Conservation (phyloP, 768 basidiomycete genomes). For the Leucogyrophana mollusca region DNA sequence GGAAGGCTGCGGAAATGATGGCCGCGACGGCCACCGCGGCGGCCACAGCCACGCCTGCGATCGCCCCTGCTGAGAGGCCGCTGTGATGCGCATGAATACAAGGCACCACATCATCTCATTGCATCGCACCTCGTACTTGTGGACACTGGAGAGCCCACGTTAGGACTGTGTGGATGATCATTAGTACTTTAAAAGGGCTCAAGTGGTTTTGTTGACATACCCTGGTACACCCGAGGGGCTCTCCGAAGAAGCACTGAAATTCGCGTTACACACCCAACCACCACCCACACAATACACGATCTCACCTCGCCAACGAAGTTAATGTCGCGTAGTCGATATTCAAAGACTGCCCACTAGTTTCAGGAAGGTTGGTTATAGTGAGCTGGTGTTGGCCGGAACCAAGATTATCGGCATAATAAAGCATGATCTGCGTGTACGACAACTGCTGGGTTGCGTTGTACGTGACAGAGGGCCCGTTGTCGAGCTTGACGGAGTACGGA, state of each 20-base stretch:
- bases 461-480: constrained; percentile 19
- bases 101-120: constrained; percentile 12
- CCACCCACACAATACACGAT: too few relatives aligned
- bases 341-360: constrained; percentile 15
- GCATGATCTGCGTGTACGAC: constrained; percentile 26
- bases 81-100: constrained; percentile 7
- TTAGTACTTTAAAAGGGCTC: too few relatives aligned
- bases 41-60: constrained; percentile 20
- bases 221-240: too few relatives aligned
- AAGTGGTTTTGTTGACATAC: too few relatives aligned
- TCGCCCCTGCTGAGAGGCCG: constrained; percentile 19
- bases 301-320: constrained; percentile 19
- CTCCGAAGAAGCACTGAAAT: too few relatives aligned
- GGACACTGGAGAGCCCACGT: too few relatives aligned
- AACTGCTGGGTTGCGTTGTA: constrained; percentile 9
- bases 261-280: too few relatives aligned
- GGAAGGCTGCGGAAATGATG: constrained; percentile 16
- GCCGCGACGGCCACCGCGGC: constrained; percentile 10
- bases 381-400: constrained; percentile 38
- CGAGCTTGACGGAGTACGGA: constrained; percentile 34
- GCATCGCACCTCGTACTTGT: neutral
- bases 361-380: constrained; percentile 31
- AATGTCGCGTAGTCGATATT: constrained; percentile 33
- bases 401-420: constrained; percentile 34
- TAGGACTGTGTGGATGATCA: too few relatives aligned